Base-by-base conservation (phyloP, 768 basidiomycete species). In the Lepiota venenata region DNA sequence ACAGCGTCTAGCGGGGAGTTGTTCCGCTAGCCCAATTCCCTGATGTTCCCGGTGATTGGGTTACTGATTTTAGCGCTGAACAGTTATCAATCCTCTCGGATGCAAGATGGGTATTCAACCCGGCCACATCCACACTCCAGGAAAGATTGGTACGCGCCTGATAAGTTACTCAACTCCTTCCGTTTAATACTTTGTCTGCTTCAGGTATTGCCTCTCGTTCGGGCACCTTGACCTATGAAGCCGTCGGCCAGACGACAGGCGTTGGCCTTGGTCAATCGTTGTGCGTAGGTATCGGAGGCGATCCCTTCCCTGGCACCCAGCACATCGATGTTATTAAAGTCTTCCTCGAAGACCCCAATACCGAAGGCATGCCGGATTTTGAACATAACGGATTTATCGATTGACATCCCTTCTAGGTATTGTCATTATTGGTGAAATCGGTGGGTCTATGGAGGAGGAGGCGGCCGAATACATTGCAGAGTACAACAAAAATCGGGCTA, bases 31-130 rank as follows among this genome's bases (percentile, higher is more conserved):
- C 20, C 1, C 8, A 36, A 20, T 11, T 35, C 2, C n/a, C 29
- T 18, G 21, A 11, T 12, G 5, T 39, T 25, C 29, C 16, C 25
- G 15, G 21, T 2, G 38, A 2, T 38, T n/a, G 39, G 12, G 12
- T 55, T 40, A 56, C 52, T 40, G 25, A 52, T 35, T 4, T 39
- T 40, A 29, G 9, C 25, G 16, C 40, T 47, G 22, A 54, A 18
- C 53, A 80, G 87, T 99, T 64, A 98, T 98, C 66, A 95, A 96
- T 66, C 95, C 96, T 15, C 78, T 88, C 38, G 96, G 96, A 18
- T 99, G 97, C 79, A 98, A 98, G 79, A 98, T 99, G 85, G 97
- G 97, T 56, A 99, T 99, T 66, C 90, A 92, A 65, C 97, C 97
- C 11, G 97, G 94, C 22, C 93, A 97, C 68, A 98, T 99, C 63